Conservation (phyloP, 148 eudicot genomes). For the Silene uniflora region DNA sequence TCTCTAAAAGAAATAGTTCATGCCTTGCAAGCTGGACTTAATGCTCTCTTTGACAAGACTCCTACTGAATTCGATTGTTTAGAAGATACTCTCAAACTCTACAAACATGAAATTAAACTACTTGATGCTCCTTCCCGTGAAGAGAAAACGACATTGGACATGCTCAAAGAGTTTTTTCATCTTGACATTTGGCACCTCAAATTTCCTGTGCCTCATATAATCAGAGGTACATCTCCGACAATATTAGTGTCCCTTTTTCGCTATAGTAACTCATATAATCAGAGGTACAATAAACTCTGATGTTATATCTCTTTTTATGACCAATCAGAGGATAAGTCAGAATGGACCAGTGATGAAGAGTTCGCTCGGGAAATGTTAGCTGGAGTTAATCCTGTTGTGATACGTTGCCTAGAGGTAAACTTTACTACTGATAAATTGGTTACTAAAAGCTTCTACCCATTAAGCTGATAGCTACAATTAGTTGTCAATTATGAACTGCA, state of each 20-base stretch:
- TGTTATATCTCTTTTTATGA: background rate
- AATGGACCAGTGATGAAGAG: constrained; percentile 87
- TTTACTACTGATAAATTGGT: background rate
- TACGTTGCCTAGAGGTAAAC: constrained; percentile 54
- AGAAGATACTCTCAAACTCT: constrained; percentile 49
- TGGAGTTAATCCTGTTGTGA: constrained; percentile 69
- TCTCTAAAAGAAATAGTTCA: constrained; percentile 55
- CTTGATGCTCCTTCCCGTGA: constrained; percentile 25
- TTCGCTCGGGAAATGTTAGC: constrained; percentile 87
- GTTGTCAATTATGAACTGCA: background rate
- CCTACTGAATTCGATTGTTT: constrained; percentile 63
- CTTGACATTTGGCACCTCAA: constrained; percentile 51
- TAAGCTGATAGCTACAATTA: no score
- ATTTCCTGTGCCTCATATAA: constrained; percentile 70
- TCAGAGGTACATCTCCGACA: constrained; percentile 37
- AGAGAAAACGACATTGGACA: constrained; percentile 42
- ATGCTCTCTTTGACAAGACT: constrained; percentile 39
- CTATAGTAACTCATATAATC: background rate
- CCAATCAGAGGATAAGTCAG: constrained; percentile 58
- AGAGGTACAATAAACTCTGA: background rate
- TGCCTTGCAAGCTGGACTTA: constrained; percentile 42
- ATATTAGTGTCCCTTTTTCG: background rate
- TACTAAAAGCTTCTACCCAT: no score
- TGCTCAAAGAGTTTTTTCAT: constrained; percentile 47
- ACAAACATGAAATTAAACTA: constrained; percentile 45